Conservation (phyloP, 257 asterid genomes). For the Solanum appendiculatum region DNA sequence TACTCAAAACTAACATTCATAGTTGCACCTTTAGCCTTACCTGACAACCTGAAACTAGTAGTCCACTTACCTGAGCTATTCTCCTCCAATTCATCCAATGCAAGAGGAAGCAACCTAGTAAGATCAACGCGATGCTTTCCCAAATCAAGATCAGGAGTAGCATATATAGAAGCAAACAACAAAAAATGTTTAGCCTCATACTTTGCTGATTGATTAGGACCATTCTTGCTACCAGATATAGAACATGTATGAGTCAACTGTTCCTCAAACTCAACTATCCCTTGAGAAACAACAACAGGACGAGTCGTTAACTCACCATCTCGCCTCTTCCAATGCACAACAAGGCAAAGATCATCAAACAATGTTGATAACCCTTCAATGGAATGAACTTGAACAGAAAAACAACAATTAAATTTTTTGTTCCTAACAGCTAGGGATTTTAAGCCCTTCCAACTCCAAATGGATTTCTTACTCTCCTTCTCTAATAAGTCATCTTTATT, state of each 20-base stretch:
- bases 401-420: slow-evolving; percentile 57
- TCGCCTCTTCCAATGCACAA: slow-evolving; percentile 84
- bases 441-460: slow-evolving; percentile 90
- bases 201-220: slow-evolving; percentile 75
- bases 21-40: slow-evolving; percentile 71
- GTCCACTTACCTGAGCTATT: slow-evolving; percentile 87
- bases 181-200: slow-evolving; percentile 75
- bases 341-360: slow-evolving; percentile 50
- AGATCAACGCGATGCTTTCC: slow-evolving; percentile 88
- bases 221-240: slow-evolving; percentile 67
- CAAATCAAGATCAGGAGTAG: slow-evolving; percentile 68
- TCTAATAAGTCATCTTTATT: slow-evolving; percentile 32
- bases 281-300: slow-evolving; percentile 47
- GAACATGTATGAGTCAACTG: slow-evolving; percentile 62
- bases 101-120: slow-evolving; percentile 83
- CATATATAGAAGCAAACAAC: slow-evolving; percentile 60
- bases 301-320: slow-evolving; percentile 58
- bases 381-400: slow-evolving; percentile 73
- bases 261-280: slow-evolving; percentile 74
- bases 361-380: slow-evolving; percentile 54
- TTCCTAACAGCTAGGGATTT: slow-evolving; percentile 67
- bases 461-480: slow-evolving; percentile 60
- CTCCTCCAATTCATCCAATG: slow-evolving; percentile 81
- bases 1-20: slow-evolving; percentile 75
- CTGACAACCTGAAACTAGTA: slow-evolving; percentile 78